phyloP scores from a whole-genome alignment of 2,329 filamentous ascomycete genomes.

The Trichoderma arundinaceum region DNA sequence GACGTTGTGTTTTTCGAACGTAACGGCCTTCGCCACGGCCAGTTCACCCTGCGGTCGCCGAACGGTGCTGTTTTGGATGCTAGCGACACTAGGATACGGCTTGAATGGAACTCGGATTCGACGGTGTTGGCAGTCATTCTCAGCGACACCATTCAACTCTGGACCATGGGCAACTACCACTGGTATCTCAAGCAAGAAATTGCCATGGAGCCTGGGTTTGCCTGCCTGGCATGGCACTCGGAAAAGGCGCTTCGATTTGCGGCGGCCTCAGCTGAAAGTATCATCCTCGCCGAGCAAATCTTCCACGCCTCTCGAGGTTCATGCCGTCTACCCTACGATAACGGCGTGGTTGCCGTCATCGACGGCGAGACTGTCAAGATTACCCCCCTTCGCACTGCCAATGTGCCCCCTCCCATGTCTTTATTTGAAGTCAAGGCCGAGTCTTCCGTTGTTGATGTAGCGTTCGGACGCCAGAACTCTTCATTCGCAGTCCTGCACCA shows the following conservation, averaged over 20 bases:
- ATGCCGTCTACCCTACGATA: slow-evolving; percentile 72
- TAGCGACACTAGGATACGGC: slow-evolving; percentile 57
- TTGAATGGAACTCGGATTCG: slow-evolving; percentile 92
- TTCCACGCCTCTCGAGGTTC: slow-evolving; percentile 73
- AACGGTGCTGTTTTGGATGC: slow-evolving; percentile 62
- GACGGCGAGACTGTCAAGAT: slow-evolving; percentile 82
- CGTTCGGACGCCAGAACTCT: slow-evolving; percentile 69
- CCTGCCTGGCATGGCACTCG: slow-evolving; percentile 74
- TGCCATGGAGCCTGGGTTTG: slow-evolving; percentile 41
- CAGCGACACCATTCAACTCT: slow-evolving; percentile 79
- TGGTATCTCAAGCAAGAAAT: slow-evolving; percentile 98
- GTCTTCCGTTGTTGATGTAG: slow-evolving; percentile 73
- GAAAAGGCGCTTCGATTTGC: slow-evolving; percentile 78
- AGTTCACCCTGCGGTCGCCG: slow-evolving; percentile 78
- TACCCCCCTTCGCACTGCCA: slow-evolving; percentile 82
- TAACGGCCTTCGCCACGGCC: slow-evolving; percentile 94
- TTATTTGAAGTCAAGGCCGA: slow-evolving; percentile 72
- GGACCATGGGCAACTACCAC: slow-evolving; percentile 97
- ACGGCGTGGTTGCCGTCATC: slow-evolving; percentile 80
- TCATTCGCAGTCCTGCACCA: slow-evolving; percentile 75
- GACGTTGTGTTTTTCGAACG: slow-evolving; percentile 95
- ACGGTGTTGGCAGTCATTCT: slow-evolving; percentile 85
- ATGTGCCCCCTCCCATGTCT: slow-evolving; percentile 92
- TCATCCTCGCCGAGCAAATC: slow-evolving; percentile 69
- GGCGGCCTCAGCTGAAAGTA: slow-evolving; percentile 54